A percentile compares a stretch with the other conserved stretches of the same genome.
Evolutionary conservation across 257 asterid species (phyloP).

Genomic region (Buddleja alternifolia): DNA sequence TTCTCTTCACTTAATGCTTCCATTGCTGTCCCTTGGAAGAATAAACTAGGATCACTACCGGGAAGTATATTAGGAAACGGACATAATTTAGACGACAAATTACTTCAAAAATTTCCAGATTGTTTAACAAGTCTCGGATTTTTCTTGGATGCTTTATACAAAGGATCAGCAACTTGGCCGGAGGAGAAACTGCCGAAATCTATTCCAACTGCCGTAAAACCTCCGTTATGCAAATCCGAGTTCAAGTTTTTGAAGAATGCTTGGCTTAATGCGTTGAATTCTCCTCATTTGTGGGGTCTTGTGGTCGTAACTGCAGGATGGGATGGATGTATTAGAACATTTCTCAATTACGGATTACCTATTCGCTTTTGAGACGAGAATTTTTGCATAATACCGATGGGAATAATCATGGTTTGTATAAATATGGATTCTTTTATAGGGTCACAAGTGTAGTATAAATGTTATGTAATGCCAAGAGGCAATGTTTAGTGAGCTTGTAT

Average conservation of each 20-base stretch:
- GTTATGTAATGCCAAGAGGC: conserved; percentile 10
- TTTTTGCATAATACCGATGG: neutral
- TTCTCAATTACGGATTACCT: conserved; percentile 84
- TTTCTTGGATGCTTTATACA: conserved; percentile 63
- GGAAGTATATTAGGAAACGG: conserved; percentile 47
- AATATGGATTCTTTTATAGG: conserved; percentile 9
- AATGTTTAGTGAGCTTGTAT: conserved; percentile 12
- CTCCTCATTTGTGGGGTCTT: conserved; percentile 82
- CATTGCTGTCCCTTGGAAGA: conserved; percentile 84
- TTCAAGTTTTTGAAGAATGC: conserved; percentile 73
- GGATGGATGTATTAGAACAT: conserved; percentile 90
- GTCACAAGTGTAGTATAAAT: neutral
- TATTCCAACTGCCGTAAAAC: conserved; percentile 36
- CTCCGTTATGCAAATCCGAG: conserved; percentile 50
- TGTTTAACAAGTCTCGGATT: conserved; percentile 60
- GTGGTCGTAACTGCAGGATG: conserved; percentile 90
- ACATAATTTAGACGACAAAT: conserved; percentile 45
- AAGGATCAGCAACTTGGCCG: conserved; percentile 79
- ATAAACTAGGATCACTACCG: conserved; percentile 47
- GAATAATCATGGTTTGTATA: neutral
- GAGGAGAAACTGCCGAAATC: conserved; percentile 64
- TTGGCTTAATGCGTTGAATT: conserved; percentile 56
- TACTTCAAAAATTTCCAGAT: conserved; percentile 59
- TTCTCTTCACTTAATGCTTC: conserved; percentile 76
- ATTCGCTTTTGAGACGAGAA: conserved; percentile 52